A percentile compares a stretch with the other conserved stretches of the same genome.
Evolutionary conservation across 176 grass and related monocot genomes (phyloP).

Genomic region (Oryza punctata): DNA sequence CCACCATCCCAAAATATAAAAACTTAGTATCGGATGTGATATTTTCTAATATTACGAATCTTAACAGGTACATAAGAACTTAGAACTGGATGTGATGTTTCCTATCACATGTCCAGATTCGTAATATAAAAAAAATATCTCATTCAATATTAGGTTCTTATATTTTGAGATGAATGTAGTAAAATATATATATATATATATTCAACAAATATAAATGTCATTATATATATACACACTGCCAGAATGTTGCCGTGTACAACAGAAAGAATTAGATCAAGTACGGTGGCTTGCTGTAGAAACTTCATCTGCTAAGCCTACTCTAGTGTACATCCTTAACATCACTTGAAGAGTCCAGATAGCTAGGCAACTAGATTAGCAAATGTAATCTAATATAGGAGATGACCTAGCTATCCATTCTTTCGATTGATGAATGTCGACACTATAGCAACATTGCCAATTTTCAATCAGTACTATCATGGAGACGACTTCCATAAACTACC

Average conservation of each 20-base stretch:
- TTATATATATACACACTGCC: background rate
- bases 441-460: slow-evolving; percentile 24
- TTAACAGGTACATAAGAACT: too few relatives aligned
- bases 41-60: too few relatives aligned
- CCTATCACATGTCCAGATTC: too few relatives aligned
- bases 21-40: too few relatives aligned
- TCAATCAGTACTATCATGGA: background rate
- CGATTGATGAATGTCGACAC: slow-evolving; percentile 14
- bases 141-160: too few relatives aligned
- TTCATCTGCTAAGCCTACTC: background rate
- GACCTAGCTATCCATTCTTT: background rate
- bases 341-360: background rate
- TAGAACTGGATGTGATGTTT: too few relatives aligned
- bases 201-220: too few relatives aligned
- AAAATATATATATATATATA: too few relatives aligned
- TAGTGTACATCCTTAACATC: background rate
- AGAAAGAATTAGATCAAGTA: too few relatives aligned
- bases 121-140: too few relatives aligned
- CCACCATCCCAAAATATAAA: too few relatives aligned
- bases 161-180: too few relatives aligned
- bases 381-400: background rate
- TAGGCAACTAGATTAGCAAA: background rate
- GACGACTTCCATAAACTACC: background rate
- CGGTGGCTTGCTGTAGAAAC: background rate
- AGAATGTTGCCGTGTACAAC: background rate